phyloP scores from a whole-genome alignment of 176 grass and related monocot genomes.

The Triticum urartu region DNA sequence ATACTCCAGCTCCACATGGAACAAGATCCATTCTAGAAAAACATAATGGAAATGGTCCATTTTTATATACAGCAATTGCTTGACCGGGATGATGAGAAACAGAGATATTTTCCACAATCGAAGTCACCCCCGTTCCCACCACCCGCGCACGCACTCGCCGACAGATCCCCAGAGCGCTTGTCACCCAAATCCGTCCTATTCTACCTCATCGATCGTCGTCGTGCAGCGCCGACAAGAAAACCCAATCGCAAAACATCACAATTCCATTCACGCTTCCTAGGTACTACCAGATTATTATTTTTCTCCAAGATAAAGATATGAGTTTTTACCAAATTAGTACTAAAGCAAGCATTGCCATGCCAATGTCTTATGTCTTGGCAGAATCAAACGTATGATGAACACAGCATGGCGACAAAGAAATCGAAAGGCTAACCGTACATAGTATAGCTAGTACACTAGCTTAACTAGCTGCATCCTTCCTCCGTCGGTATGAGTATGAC shows the following conservation, averaged over 20 bases:
- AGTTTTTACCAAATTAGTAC: too few species aligned
- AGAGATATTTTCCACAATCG: background rate
- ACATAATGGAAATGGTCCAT: background rate
- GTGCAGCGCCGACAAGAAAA: background rate
- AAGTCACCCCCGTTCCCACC: too few species aligned
- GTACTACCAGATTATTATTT: too few species aligned
- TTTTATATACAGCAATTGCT: background rate
- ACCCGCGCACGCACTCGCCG: background rate
- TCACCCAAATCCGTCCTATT: background rate
- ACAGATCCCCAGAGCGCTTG: too few species aligned
- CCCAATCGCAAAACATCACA: background rate
- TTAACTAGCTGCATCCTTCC: background rate
- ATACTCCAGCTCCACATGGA: background rate
- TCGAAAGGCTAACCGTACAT: background rate
- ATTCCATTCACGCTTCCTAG: background rate
- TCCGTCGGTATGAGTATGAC: background rate
- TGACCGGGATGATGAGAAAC: background rate
- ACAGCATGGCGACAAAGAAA: background rate
- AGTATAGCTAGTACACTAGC: background rate
- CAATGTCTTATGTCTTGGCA: background rate
- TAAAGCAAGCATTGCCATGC: background rate
- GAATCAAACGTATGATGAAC: background rate
- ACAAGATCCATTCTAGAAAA: background rate
- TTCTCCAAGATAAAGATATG: too few species aligned
- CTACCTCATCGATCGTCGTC: background rate